These are phyloP conservation scores for Glutinoglossum americanum DNA, from an alignment of 495 filamentous ascomycete species.

Conservation along the genomic window DNA sequence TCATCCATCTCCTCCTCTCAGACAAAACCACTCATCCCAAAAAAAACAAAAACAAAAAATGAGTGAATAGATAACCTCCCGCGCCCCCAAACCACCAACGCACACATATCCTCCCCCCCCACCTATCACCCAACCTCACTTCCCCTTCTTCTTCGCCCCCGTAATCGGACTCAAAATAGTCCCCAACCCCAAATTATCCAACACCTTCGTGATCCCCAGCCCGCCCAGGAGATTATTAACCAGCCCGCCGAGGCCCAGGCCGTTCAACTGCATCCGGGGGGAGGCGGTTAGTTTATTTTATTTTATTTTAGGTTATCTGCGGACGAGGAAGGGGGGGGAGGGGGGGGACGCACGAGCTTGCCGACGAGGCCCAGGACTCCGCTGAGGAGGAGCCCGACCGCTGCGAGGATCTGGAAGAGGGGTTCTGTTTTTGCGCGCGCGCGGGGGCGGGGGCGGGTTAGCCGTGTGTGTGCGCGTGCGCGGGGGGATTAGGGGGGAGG, in stretches of 20 bases:
- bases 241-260: conserved; percentile 45
- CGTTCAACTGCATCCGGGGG: conserved; percentile 31
- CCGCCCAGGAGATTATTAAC: conserved; percentile 22
- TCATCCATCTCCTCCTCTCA: no score
- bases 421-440: no score
- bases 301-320: no score
- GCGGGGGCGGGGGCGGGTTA: not conserved
- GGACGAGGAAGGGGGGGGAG: not conserved
- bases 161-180: no score
- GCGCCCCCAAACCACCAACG: no score
- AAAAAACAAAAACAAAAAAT: no score
- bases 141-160: not conserved
- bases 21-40: no score
- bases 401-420: conserved; percentile 80
- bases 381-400: conserved; percentile 61
- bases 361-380: conserved; percentile 74
- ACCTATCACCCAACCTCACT: no score
- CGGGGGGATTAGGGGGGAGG: no score
- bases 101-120: no score
- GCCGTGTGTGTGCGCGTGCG: no score
- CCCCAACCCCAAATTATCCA: conserved; percentile 17
- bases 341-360: conserved; percentile 26
- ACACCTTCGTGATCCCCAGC: conserved; percentile 21
- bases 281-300: not conserved
- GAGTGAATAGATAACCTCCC: no score